Base-by-base conservation (phyloP, 1,284 basidiomycete genomes). In the Pyrrhoderma noxium region DNA sequence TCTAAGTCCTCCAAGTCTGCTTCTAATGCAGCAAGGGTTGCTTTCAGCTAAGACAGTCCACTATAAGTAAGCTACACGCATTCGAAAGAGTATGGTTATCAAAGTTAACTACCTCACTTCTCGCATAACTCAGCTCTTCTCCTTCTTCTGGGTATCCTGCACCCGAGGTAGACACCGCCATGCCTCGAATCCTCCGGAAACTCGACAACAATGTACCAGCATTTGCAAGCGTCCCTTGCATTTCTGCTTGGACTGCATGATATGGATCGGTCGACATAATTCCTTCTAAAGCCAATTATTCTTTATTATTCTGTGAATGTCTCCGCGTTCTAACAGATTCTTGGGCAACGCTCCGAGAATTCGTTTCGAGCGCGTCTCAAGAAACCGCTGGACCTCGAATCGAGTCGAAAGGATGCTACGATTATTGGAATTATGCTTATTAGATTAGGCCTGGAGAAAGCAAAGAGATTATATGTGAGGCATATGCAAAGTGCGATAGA, bases 1-100 rank as follows among this genome's bases (percentile, higher is more conserved):
- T 93, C 91, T 18, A 95, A 67, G 61, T 92, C 91, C 55, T 92
- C 87, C 23, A 93, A 64, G 67, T 95, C 92, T 0, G 86, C 82
- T 62, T 92, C 88, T 27, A 95, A 69, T 0, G 83, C 70, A 1
- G 79, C 75, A 8, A 95, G 74, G 1, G 86, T 86, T 0, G 80
- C 80, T 64, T 82, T 82, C 46, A 94, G 70, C 81, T 93, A 59
- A 18, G 27, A 51, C 47, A 39, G 21, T 21, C n/a, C 37, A 31
- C 25, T 19, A 45, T 14, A 35, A 34, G 11, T 41, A 18, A n/a
- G 25, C 18, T 8, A 22, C 21, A 47, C 2, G 14, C 8, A 53
- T 14, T 42, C 22, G 43, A 18, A 48, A 37, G 41, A 45, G 37
- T 36, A 35, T 54, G 39, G 27, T 31, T 31, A 31, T 11, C 19